Evolutionary conservation across 208 protist genomes (phyloP).

Genomic region (Trypanosoma melophagium): DNA sequence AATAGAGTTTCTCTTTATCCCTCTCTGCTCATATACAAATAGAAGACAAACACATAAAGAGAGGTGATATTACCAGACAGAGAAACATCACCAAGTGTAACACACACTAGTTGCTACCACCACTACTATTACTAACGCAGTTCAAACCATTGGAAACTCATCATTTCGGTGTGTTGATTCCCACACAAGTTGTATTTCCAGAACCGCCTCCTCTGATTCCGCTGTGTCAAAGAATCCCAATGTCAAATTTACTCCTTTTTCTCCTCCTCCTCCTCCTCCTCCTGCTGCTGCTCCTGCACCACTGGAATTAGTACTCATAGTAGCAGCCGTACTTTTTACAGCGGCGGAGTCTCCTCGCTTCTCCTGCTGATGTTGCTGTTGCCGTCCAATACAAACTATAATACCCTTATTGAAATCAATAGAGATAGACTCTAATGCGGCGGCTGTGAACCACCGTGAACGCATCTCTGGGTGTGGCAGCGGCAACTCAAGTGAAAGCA

Average conservation of each 20-base stretch:
- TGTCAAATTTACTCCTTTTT: conserved; percentile 6
- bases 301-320: too few species aligned
- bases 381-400: conserved; percentile 6
- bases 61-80: too few species aligned
- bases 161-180: conserved; percentile 18
- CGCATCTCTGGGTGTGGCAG: conserved; percentile 23
- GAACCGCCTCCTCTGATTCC: conserved; percentile 24
- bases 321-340: too few species aligned
- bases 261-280: not conserved
- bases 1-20: too few species aligned
- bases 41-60: too few species aligned
- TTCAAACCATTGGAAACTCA: conserved; percentile 19
- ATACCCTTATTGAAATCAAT: conserved; percentile 8
- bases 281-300: not conserved
- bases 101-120: not conserved
- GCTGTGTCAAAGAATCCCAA: conserved; percentile 14
- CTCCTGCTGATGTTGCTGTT: conserved; percentile 6
- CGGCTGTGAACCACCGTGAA: conserved; percentile 20
- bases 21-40: too few species aligned
- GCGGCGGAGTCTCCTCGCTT: not conserved
- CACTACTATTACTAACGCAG: not conserved
- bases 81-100: too few species aligned
- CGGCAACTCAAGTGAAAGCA: conserved; percentile 20
- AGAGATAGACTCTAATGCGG: conserved; percentile 2
- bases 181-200: conserved; percentile 30